These are phyloP conservation scores for Gynostemma pentaphyllum DNA, from an alignment of 306 rosid species.

Conservation along the genomic window DNA sequence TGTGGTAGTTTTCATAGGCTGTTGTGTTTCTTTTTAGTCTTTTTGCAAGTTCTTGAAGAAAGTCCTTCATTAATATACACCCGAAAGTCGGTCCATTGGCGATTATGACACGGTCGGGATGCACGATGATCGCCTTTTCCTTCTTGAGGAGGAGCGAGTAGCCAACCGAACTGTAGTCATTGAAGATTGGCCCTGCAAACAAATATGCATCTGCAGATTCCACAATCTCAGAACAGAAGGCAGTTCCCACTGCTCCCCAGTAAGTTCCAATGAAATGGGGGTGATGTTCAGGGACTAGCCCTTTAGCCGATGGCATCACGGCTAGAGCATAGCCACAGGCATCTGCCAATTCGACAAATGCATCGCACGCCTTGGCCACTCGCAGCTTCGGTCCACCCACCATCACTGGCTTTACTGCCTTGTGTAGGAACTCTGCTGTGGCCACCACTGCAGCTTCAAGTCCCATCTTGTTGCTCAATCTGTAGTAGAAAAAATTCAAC, in stretches of 20 bases:
- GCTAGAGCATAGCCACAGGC: slow-evolving; percentile 31
- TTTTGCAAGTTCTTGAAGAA: slow-evolving; percentile 26
- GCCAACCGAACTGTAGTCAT: slow-evolving; percentile 41
- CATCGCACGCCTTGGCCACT: slow-evolving; percentile 26
- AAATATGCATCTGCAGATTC: slow-evolving; percentile 36
- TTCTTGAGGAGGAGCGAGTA: slow-evolving; percentile 34
- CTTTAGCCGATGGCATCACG: slow-evolving; percentile 38
- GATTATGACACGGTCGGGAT: slow-evolving; percentile 25
- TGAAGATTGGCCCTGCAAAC: slow-evolving; percentile 36
- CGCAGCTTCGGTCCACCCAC: slow-evolving; percentile 40
- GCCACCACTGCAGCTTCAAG: slow-evolving; percentile 35
- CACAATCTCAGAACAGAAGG: slow-evolving; percentile 36
- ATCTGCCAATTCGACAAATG: slow-evolving; percentile 28
- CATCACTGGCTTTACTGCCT: slow-evolving; percentile 37
- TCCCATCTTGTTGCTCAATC: slow-evolving; percentile 31
- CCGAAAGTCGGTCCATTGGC: slow-evolving; percentile 35
- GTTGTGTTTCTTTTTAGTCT: slow-evolving; percentile 23
- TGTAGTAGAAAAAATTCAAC: neutral
- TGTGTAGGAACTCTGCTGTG: slow-evolving; percentile 25
- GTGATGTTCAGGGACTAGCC: slow-evolving; percentile 27
- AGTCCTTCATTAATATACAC: slow-evolving; percentile 38
- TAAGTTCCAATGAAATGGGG: slow-evolving; percentile 39
- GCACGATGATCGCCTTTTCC: slow-evolving; percentile 34
- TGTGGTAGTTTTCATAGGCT: slow-evolving; percentile 26
- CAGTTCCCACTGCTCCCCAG: slow-evolving; percentile 34